Base-by-base conservation (phyloP, 495 filamentous ascomycete genomes). In the Clohesyomyces aquaticus region DNA sequence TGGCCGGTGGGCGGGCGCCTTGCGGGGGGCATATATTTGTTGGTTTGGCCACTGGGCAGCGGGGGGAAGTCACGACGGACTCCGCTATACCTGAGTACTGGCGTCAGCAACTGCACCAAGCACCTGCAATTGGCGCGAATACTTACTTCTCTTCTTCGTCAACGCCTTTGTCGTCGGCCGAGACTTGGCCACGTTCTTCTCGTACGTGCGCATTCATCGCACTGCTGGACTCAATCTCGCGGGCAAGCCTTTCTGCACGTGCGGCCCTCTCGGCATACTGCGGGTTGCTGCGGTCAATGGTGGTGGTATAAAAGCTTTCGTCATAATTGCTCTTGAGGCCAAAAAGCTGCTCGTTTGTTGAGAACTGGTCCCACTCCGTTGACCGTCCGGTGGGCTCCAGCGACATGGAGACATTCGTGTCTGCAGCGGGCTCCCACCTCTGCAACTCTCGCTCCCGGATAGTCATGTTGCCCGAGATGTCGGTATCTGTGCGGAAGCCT, bases 111-210 rank as follows among this genome's bases (percentile, higher is more conserved):
- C 4, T 29, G 27, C 28, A n/a, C 29, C 9, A 23, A 9, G 18
- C 6, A 16, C 27, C 50, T 10, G 18, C 32, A 4, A 26, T 6
- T 29, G 18, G 11, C 19, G 35, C 25, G 21, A 10, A 26, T 53
- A 74, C 87, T 74, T 81, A 93, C 88, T 94, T 97, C 63, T 92
- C 91, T 73, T 93, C 90, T 71, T 99, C 94, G 74, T 95, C 90
- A 49, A 88, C 80, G 21, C 82, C 87, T 61, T 77, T 80, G 41
- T 84, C 82, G 63, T 90, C 87, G 10, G 76, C 77, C 55, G 82
- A 79, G 25, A 82, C 81, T 67, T 87, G 81, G n/a, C 91, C 86
- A 71, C 91, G 83, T 78, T 98, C 93, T 72, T 98, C 93, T 2
- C 88, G 88, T 57, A 96, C 82, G 71, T 98, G 95, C 1, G 86